Conservation (phyloP, 441 rosid genomes). For the Daphne laureola region DNA sequence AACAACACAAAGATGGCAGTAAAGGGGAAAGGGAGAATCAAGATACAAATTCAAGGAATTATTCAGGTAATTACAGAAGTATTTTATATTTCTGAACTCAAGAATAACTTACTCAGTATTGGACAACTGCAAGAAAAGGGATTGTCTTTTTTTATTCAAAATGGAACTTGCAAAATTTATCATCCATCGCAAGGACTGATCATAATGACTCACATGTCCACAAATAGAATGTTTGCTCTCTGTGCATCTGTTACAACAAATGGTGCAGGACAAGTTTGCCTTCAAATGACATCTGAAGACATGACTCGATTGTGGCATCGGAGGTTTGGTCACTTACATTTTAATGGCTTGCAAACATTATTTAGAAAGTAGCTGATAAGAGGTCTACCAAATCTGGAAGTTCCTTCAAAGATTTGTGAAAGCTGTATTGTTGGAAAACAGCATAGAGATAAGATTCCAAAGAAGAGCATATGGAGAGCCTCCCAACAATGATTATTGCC, state of each 20-base stretch:
- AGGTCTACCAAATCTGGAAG: background rate
- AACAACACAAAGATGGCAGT: background rate
- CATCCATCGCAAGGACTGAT: background rate
- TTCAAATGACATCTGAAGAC: background rate
- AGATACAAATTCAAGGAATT: background rate
- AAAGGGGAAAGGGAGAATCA: background rate
- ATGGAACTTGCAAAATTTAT: background rate
- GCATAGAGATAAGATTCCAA: background rate
- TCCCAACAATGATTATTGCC: background rate
- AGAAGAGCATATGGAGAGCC: background rate
- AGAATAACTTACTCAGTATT: background rate
- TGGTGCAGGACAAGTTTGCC: too few species aligned
- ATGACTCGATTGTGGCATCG: background rate
- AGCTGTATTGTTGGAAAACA: background rate
- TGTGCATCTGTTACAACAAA: background rate
- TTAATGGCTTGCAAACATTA: background rate
- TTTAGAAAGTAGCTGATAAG: background rate
- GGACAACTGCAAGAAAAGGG: background rate
- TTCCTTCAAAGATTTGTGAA: background rate
- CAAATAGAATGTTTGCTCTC: background rate
- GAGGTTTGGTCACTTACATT: background rate
- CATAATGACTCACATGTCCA: background rate
- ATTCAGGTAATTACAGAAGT: slow-evolving; percentile 1
- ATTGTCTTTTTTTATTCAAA: background rate
- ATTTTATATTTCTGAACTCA: background rate